Evolutionary conservation across 805 yeast genomes (phyloP).

Genomic region (Lachancea sp.): DNA sequence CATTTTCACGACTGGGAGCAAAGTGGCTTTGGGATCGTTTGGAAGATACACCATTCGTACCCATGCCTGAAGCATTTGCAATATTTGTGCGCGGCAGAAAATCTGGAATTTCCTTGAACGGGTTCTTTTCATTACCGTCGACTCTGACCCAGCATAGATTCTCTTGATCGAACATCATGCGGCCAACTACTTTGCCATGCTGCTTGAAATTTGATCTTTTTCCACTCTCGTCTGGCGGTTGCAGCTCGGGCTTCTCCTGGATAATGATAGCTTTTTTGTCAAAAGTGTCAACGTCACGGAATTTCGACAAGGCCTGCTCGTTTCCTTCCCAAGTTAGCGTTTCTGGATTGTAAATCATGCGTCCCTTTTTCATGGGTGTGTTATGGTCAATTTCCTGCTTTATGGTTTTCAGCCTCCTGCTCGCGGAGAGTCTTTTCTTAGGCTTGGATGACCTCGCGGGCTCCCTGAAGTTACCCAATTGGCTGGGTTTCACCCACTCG

Average conservation of each 20-base stretch:
- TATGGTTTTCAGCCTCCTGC: conserved; percentile 18
- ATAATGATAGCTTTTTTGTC: conserved; percentile 24
- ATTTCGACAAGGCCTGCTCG: conserved; percentile 22
- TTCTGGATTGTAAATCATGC: conserved; percentile 27
- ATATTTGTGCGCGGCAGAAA: conserved; percentile 9
- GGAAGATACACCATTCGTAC: background rate
- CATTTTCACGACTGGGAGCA: conserved; percentile 7
- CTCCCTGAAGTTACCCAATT: conserved; percentile 22
- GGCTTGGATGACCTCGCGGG: conserved; percentile 2
- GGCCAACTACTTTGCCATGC: conserved; percentile 24
- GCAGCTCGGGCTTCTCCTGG: conserved; percentile 9
- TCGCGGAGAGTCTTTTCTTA: background rate
- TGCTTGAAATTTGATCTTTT: background rate
- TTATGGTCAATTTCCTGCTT: conserved; percentile 32
- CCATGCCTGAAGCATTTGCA: background rate
- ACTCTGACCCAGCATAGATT: conserved; percentile 30
- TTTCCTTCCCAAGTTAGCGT: conserved; percentile 30
- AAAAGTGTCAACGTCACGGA: conserved; percentile 18
- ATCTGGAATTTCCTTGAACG: conserved; percentile 27
- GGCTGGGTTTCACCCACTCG: conserved; percentile 17
- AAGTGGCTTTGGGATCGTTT: conserved; percentile 19
- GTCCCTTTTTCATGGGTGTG: conserved; percentile 29
- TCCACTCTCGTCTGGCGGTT: conserved; percentile 2
- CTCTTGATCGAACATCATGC: conserved; percentile 31
- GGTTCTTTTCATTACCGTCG: conserved; percentile 26